A percentile compares a stretch with the other conserved stretches of the same genome.
phyloP scores from a whole-genome alignment of 2,329 filamentous ascomycete genomes.

The Colletotrichum scovillei region DNA sequence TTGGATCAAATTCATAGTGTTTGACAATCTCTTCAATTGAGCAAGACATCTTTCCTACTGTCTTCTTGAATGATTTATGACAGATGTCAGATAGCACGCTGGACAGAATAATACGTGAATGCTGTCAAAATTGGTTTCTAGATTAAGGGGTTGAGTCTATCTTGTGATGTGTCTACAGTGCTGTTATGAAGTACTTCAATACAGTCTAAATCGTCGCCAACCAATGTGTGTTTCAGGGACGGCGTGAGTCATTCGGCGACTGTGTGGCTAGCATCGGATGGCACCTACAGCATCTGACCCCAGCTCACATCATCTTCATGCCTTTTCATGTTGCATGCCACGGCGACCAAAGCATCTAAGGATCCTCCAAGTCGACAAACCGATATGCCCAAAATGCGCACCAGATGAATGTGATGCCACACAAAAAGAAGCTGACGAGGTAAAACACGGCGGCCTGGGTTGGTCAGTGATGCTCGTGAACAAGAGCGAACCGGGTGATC shows the following conservation, averaged over 20 bases:
- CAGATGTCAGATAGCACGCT: too few relatives aligned
- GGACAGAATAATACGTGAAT: too few relatives aligned
- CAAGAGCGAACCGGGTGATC: neutral
- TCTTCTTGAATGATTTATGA: neutral
- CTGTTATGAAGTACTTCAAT: neutral
- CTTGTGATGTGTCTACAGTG: neutral
- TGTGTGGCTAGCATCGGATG: neutral
- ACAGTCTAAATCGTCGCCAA: neutral
- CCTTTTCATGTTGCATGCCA: too few relatives aligned
- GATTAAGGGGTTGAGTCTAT: neutral
- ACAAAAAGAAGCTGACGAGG: slow-evolving; percentile 35
- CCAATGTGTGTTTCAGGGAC: neutral
- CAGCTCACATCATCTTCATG: neutral
- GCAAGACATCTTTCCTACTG: slow-evolving; percentile 4
- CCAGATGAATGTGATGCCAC: slow-evolving; percentile 39
- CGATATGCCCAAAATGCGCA: slow-evolving; percentile 44
- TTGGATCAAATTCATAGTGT: slow-evolving; percentile 39
- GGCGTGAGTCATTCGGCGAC: slow-evolving; percentile 32
- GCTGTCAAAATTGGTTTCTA: neutral
- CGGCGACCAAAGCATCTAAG: neutral
- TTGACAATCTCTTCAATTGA: slow-evolving; percentile 43
- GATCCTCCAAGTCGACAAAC: slow-evolving; percentile 39
- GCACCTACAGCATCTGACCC: neutral
- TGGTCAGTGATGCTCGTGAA: neutral
- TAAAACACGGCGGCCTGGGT: slow-evolving; percentile 38